Base-by-base conservation (phyloP, 768 basidiomycete species). In the Boletus rex-veris region DNA sequence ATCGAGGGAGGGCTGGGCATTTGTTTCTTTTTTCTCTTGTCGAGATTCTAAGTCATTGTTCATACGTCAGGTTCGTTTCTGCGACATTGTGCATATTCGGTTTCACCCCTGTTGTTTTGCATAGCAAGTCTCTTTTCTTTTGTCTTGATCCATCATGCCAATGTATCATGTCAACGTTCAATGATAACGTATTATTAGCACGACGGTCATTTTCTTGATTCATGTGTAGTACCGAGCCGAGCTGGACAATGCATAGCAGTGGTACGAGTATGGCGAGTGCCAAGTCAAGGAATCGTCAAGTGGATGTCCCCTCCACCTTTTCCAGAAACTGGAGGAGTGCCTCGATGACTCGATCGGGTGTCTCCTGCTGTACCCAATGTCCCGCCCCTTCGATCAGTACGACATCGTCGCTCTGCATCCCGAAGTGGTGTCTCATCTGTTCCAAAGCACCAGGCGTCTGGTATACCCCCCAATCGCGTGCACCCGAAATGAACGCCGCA, bases 331-430 rank as follows among this genome's bases (percentile, higher is more conserved):
- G 53, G 46, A 75, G 45, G 49, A 84, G 50, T 46, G 71, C 66
- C 18, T 67, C 43, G 7, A 80, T 64, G 15, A 84, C 75, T 12
- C 58, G 70, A 41, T 73, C 73, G 12, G 79, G 75, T 28, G 72
- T 57, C 61, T 84, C 84, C 61, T 85, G 81, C 62, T 81, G 82
- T 16, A 79, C 80, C 84, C 84, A 84, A 65, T 85, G 85, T 0
- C 84, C 85, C 0, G 82, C 82, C 4, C 77, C 78, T 3, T 77
- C 69, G 9, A 85, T 67, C 40, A 86, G 54, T n/a, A 82, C 74
- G 31, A 83, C 73, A 33, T 78, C 74, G 33, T 78, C 74, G 35
- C 70, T 66, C 19, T 58, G 58, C 74, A 81, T 79, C 19, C 58
- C 59, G 48, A 58, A 61, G 30, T 21, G 33, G 42, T 35, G 45